These are phyloP conservation scores for Clitopilus passeckerianus DNA, from an alignment of 768 basidiomycete genomes.

Conservation along the genomic window DNA sequence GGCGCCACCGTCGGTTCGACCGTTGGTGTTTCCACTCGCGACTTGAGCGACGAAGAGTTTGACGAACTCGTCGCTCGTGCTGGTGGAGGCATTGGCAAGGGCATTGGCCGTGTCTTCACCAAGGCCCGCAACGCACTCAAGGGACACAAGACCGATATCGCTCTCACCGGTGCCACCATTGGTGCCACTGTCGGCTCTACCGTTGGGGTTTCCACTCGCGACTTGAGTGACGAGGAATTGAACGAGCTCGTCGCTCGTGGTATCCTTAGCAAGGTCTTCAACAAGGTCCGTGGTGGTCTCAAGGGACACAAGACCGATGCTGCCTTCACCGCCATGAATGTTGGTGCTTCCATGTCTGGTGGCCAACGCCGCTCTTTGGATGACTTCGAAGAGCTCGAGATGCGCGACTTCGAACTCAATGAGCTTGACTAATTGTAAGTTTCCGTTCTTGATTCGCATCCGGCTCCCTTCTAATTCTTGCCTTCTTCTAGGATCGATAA, in stretches of 20 bases:
- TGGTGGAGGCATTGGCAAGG: not conserved
- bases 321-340: not conserved
- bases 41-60: not conserved
- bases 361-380: not conserved
- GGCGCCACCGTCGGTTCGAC: not conserved
- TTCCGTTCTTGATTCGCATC: not conserved
- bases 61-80: slow-evolving; percentile 1
- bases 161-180: not conserved
- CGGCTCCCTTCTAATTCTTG: not conserved
- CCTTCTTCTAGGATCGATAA: not conserved
- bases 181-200: not conserved
- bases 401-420: not conserved
- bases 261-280: not conserved
- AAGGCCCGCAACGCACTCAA: not conserved
- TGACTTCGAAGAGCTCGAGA: not conserved
- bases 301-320: not conserved
- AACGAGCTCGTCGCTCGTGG: not conserved
- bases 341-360: not conserved
- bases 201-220: not conserved
- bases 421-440: not conserved
- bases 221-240: not conserved
- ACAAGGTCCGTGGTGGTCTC: not conserved
- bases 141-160: not conserved
- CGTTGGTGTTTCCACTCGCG: not conserved
- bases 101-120: not conserved